Evolutionary conservation across 163 green algal genomes (phyloP).

Genomic region (Trebouxiophyceae sp.): DNA sequence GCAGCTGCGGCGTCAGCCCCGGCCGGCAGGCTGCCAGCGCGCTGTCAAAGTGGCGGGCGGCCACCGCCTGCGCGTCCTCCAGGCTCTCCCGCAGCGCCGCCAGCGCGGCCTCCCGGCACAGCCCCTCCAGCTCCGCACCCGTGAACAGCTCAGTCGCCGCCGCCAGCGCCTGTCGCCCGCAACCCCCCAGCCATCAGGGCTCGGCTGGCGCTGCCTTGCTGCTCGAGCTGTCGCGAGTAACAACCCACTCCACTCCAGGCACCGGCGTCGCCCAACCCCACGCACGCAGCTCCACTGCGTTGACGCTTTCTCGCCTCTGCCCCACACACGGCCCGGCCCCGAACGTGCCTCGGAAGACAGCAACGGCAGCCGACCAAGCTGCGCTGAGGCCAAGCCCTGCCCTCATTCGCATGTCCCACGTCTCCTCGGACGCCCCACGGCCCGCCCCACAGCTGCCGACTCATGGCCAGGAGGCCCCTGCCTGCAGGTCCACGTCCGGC

Average conservation of each 20-base stretch:
- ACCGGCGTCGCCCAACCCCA: no score
- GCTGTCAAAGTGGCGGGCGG: slow-evolving; percentile 29
- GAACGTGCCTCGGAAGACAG: no score
- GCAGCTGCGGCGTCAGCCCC: slow-evolving; percentile 23
- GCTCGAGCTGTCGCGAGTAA: no score
- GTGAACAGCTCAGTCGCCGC: slow-evolving; percentile 22
- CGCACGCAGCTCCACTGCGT: no score
- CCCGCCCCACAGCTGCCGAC: neutral
- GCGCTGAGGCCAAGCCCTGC: neutral
- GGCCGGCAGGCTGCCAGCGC: slow-evolving; percentile 26
- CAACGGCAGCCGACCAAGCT: no score
- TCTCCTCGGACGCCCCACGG: neutral
- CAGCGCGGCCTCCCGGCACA: slow-evolving; percentile 78
- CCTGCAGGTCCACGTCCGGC: slow-evolving; percentile 69
- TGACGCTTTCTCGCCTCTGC: no score
- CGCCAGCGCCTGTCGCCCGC: slow-evolving; percentile 43
- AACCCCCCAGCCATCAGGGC: no score
- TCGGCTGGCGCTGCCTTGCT: no score
- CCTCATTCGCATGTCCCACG: neutral
- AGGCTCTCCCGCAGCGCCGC: slow-evolving; percentile 62
- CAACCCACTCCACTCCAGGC: no score
- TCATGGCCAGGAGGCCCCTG: neutral
- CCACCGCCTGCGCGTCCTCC: no score
- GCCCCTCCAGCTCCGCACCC: slow-evolving; percentile 71
- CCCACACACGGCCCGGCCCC: no score